Conservation (phyloP, 2,329 filamentous ascomycete species). For the Trichoderma sp. region DNA sequence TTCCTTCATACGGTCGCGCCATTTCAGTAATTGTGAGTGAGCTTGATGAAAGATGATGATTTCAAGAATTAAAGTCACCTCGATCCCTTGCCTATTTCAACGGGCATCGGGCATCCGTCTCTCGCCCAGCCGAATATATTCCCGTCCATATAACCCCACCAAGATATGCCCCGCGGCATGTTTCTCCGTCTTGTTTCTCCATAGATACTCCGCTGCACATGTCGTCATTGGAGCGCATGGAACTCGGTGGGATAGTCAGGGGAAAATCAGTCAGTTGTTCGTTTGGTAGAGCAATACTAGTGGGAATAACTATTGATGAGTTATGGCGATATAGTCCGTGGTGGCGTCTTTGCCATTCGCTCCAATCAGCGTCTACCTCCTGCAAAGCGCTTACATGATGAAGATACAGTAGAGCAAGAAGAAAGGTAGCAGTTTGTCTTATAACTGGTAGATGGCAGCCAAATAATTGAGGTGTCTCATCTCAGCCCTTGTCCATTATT, state of each 20-base stretch:
- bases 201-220: conserved; percentile 10
- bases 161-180: not conserved
- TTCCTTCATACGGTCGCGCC: conserved; percentile 34
- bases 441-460: too few species aligned
- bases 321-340: not conserved
- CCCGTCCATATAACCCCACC: not conserved
- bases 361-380: not conserved
- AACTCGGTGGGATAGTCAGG: not conserved
- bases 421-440: too few species aligned
- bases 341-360: not conserved
- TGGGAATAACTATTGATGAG: not conserved
- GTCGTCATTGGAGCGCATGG: conserved; percentile 15
- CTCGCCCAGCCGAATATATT: conserved; percentile 4
- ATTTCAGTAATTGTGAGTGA: not conserved
- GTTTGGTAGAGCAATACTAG: not conserved
- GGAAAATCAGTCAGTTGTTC: not conserved
- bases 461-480: too few species aligned
- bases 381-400: not conserved
- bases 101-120: not conserved
- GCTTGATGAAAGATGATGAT: not conserved
- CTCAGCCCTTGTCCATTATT: not conserved
- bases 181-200: not conserved
- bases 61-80: too few species aligned
- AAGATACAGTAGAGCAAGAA: not conserved
- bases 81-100: too few species aligned